A percentile compares a stretch with the other conserved stretches of the same genome.
phyloP scores from a whole-genome alignment of 2,329 filamentous ascomycete species.

The Chaetothyriales sp. region DNA sequence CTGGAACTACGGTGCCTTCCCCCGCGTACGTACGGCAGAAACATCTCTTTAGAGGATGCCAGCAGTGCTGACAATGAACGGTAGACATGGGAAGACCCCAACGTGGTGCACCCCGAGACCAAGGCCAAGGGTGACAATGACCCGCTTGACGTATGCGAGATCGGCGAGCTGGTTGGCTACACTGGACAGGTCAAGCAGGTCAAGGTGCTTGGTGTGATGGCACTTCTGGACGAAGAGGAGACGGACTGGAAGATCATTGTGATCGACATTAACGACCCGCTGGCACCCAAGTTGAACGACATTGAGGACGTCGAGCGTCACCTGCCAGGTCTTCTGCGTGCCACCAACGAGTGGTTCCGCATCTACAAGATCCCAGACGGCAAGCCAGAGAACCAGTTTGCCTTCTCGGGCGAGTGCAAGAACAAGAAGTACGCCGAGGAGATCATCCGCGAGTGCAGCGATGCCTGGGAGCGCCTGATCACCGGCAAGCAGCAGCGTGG shows the following conservation, averaged over 20 bases:
- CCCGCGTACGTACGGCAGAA: conserved; percentile 51
- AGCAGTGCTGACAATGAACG: conserved; percentile 3
- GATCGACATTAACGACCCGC: conserved; percentile 87
- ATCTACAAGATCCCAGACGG: conserved; percentile 99
- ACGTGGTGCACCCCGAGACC: conserved; percentile 89
- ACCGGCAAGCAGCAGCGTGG: conserved; percentile 71
- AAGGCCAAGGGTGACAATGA: conserved; percentile 99
- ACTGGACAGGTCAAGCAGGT: conserved; percentile 97
- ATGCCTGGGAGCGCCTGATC: conserved; percentile 94
- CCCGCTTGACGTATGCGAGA: conserved; percentile 98
- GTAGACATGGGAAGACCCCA: conserved; percentile 98
- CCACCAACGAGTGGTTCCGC: conserved; percentile 99
- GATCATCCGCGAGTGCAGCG: conserved; percentile 84
- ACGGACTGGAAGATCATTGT: conserved; percentile 99
- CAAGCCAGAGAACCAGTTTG: conserved; percentile 99
- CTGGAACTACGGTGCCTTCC: conserved; percentile 99
- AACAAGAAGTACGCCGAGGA: conserved; percentile 99
- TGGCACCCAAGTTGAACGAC: conserved; percentile 92
- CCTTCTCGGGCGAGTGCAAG: conserved; percentile 99
- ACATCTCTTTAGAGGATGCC: conserved; percentile 1
- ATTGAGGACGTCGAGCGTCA: conserved; percentile 98
- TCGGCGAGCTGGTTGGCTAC: conserved; percentile 94
- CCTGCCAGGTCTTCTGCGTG: conserved; percentile 86
- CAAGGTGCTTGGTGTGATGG: conserved; percentile 99
- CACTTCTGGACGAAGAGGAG: conserved; percentile 96